Evolutionary conservation across 371 early-diverging fungal genomes (phyloP).

Genomic region (Zychaea mexicana): DNA sequence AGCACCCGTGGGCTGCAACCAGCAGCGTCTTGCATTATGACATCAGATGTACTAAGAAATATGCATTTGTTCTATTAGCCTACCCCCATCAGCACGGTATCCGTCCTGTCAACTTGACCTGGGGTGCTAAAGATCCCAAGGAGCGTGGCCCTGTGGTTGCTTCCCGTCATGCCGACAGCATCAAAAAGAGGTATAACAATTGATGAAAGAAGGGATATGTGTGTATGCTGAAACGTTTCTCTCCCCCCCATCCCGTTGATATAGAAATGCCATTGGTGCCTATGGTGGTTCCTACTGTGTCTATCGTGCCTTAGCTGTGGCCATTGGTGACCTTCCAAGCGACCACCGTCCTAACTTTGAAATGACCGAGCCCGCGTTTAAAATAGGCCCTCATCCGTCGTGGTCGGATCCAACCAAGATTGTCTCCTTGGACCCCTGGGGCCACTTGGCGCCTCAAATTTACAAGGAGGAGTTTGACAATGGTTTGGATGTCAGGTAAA

Average conservation of each 20-base stretch:
- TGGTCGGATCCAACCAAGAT: constrained; percentile 92
- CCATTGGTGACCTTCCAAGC: constrained; percentile 86
- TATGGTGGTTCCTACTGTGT: constrained; percentile 94
- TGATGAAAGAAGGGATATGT: background rate
- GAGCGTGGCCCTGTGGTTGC: constrained; percentile 89
- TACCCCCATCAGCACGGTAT: constrained; percentile 89
- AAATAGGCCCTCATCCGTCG: constrained; percentile 81
- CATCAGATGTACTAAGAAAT: too few relatives aligned
- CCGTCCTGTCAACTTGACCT: constrained; percentile 78
- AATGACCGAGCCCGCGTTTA: constrained; percentile 87
- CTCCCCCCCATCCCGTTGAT: too few relatives aligned
- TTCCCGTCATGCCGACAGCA: constrained; percentile 78
- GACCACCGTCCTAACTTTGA: constrained; percentile 87
- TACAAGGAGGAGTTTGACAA: constrained; percentile 66
- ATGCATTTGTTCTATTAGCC: constrained; percentile 45
- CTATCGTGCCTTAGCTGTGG: constrained; percentile 92
- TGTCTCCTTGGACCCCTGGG: constrained; percentile 95
- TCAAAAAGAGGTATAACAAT: constrained; percentile 67
- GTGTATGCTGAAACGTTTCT: background rate
- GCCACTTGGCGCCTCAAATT: constrained; percentile 73
- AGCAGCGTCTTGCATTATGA: too few relatives aligned
- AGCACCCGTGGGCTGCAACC: too few relatives aligned
- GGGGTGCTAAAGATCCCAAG: constrained; percentile 80
- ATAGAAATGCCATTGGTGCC: constrained; percentile 90
- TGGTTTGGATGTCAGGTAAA: constrained; percentile 81